Evolutionary conservation across 148 eudicot genomes (phyloP).

Genomic region (Gaultheria prostrata): DNA sequence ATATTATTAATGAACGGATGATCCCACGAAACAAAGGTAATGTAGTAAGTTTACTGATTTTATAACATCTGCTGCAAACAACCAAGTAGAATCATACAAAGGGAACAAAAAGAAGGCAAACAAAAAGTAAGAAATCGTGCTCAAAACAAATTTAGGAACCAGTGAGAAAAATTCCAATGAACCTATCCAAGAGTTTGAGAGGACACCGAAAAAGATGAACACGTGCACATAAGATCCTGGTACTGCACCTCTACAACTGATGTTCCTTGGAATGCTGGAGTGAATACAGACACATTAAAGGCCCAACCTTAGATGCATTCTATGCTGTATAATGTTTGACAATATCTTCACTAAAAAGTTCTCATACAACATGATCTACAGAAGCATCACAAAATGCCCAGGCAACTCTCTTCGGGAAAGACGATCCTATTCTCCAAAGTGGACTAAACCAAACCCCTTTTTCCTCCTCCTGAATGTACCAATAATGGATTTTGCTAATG

Average conservation of each 20-base stretch:
- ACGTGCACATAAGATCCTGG: background rate
- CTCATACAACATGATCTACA: background rate
- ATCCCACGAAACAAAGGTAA: background rate
- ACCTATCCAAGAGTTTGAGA: background rate
- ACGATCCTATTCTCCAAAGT: too few species aligned
- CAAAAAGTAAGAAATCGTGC: background rate
- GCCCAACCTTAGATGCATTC: background rate
- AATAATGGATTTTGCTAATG: background rate
- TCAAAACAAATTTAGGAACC: background rate
- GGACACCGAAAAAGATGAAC: background rate
- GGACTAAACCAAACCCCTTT: background rate
- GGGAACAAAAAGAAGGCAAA: background rate
- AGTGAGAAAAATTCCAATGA: background rate
- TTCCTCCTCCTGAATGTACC: background rate
- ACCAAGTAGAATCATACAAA: too few species aligned
- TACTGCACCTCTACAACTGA: background rate
- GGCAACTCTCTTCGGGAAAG: too few species aligned
- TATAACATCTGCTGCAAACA: too few species aligned
- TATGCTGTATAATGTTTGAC: background rate
- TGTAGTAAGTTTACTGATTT: too few species aligned
- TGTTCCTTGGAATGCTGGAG: background rate
- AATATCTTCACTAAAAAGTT: background rate
- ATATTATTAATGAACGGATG: background rate
- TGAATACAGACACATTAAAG: background rate
- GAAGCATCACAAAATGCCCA: background rate